phyloP scores from a whole-genome alignment of 192 early-diverging fungal species.

The Dissophora ornata region DNA sequence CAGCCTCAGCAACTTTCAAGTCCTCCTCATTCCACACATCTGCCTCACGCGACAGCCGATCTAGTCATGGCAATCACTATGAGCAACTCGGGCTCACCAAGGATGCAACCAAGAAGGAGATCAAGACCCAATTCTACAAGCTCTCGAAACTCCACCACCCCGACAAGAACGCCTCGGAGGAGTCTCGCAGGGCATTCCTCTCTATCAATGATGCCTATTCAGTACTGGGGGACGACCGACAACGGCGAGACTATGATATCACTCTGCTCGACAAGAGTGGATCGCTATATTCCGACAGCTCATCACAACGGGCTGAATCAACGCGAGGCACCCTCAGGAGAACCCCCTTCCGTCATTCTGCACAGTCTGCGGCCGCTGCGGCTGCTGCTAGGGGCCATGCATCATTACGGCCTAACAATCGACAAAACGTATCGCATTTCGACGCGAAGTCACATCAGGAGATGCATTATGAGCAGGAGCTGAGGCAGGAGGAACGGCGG shows the following conservation, averaged over 20 bases:
- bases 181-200: slow-evolving; percentile 77
- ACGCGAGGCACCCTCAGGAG: slow-evolving; percentile 28
- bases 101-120: slow-evolving; percentile 62
- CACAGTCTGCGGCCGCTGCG: slow-evolving; percentile 41
- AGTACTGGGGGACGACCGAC: slow-evolving; percentile 75
- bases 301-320: slow-evolving; percentile 13
- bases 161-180: slow-evolving; percentile 78
- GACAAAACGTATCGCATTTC: slow-evolving; percentile 18
- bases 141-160: slow-evolving; percentile 87
- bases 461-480: slow-evolving; percentile 49
- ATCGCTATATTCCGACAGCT: slow-evolving; percentile 11
- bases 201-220: slow-evolving; percentile 91
- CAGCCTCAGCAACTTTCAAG: background rate
- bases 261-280: slow-evolving; percentile 44
- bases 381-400: slow-evolving; percentile 25
- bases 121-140: slow-evolving; percentile 78
- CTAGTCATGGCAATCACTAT: slow-evolving; percentile 46
- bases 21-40: slow-evolving; percentile 5
- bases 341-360: slow-evolving; percentile 46
- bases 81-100: slow-evolving; percentile 56
- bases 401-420: slow-evolving; percentile 6
- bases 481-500: slow-evolving; percentile 27
- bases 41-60: background rate
- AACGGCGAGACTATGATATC: slow-evolving; percentile 83
- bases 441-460: slow-evolving; percentile 51